A percentile compares a stretch with the other conserved stretches of the same genome.
Evolutionary conservation across 148 eudicot species (phyloP).

Genomic region (Rheum nobile): DNA sequence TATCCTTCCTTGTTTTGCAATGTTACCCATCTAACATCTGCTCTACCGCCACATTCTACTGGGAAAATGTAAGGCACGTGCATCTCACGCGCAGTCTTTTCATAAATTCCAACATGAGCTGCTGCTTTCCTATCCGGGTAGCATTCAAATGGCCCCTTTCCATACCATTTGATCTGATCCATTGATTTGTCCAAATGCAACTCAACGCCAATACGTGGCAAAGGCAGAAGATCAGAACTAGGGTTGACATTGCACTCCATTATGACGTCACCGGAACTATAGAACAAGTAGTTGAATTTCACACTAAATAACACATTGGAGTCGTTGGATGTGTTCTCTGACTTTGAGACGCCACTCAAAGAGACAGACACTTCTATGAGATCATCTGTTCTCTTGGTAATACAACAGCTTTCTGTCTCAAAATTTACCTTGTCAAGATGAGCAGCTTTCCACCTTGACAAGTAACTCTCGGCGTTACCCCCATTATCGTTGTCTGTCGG

Average conservation of each 20-base stretch:
- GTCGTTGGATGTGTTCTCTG: slow-evolving; percentile 23
- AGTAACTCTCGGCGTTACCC: slow-evolving; percentile 53
- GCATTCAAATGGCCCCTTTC: slow-evolving; percentile 90
- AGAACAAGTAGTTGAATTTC: slow-evolving; percentile 39
- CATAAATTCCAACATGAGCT: slow-evolving; percentile 67
- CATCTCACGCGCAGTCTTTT: slow-evolving; percentile 60
- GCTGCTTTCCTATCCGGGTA: slow-evolving; percentile 91
- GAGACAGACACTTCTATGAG: slow-evolving; percentile 36
- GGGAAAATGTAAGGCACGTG: slow-evolving; percentile 96
- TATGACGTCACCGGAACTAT: slow-evolving; percentile 80
- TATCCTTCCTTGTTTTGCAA: slow-evolving; percentile 46
- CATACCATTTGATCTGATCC: slow-evolving; percentile 74
- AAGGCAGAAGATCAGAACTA: slow-evolving; percentile 59
- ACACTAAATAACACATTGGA: slow-evolving; percentile 31
- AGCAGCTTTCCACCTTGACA: slow-evolving; percentile 71
- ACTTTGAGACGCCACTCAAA: slow-evolving; percentile 33
- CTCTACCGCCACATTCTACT: slow-evolving; percentile 78
- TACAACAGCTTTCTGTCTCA: slow-evolving; percentile 33
- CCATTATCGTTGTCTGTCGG: slow-evolving; percentile 98
- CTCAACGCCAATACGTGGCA: slow-evolving; percentile 88
- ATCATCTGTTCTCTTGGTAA: slow-evolving; percentile 34
- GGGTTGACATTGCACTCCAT: slow-evolving; percentile 50
- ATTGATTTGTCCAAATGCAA: slow-evolving; percentile 63
- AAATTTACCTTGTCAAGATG: slow-evolving; percentile 44
- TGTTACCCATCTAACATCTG: slow-evolving; percentile 93